A percentile compares a stretch with the other conserved stretches of the same genome.
Evolutionary conservation across 2,329 filamentous ascomycete genomes (phyloP).

Genomic region (Claviceps capensis): DNA sequence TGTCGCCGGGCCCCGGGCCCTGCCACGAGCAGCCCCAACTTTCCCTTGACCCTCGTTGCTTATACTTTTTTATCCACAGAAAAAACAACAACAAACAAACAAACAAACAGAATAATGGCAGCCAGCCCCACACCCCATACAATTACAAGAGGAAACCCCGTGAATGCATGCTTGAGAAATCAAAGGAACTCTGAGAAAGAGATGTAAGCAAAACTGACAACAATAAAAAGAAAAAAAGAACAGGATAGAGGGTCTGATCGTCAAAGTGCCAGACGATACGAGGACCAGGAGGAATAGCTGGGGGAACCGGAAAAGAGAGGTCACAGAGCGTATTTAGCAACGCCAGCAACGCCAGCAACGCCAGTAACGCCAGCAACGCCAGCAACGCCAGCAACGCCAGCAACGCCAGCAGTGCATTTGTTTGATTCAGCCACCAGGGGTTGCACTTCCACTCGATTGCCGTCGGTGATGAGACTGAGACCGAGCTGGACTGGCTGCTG

Average conservation of each 20-base stretch:
- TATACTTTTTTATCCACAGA: background rate
- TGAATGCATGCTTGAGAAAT: background rate
- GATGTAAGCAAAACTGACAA: too few relatives aligned
- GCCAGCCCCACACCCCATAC: background rate
- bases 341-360: background rate
- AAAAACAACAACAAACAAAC: background rate
- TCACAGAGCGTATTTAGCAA: background rate
- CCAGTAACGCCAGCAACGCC: background rate
- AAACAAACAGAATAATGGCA: too few relatives aligned
- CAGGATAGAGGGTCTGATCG: background rate
- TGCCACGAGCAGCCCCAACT: too few relatives aligned
- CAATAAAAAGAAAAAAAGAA: background rate
- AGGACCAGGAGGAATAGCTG: background rate
- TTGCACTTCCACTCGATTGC: slow-evolving; percentile 26
- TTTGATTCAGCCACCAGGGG: slow-evolving; percentile 10
- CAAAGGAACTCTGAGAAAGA: background rate
- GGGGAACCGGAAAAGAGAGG: background rate
- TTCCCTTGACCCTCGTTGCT: background rate
- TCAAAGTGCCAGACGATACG: background rate
- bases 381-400: background rate
- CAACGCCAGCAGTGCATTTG: background rate
- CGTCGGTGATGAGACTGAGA: slow-evolving; percentile 14
- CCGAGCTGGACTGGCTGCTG: slow-evolving; percentile 10
- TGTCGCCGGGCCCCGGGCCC: too few relatives aligned
- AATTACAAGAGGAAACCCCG: background rate